Percentiles rank a stretch among this genome's conserved stretches.
These are phyloP conservation scores for Karstenula rhodostoma DNA, from an alignment of 2,329 filamentous ascomycete genomes.

Conservation along the genomic window DNA sequence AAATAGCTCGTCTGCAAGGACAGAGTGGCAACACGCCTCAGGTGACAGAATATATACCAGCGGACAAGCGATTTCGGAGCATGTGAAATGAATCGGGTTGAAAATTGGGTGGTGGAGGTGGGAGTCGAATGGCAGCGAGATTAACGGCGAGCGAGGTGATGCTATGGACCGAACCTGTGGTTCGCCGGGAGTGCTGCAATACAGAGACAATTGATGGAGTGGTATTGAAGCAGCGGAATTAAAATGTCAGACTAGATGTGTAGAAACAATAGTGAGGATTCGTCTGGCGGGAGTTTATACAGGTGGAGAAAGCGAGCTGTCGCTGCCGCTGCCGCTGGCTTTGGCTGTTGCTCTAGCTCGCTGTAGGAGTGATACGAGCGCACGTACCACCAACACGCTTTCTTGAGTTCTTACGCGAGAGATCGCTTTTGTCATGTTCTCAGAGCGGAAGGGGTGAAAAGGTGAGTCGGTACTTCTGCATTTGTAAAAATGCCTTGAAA, in stretches of 20 bases:
- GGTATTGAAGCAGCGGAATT: no score
- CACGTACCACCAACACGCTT: slow-evolving; percentile 4
- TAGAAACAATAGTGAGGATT: not conserved
- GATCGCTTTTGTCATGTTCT: not conserved
- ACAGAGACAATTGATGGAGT: no score
- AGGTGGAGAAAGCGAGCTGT: slow-evolving; percentile 1
- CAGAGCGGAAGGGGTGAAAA: no score
- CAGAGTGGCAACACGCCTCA: not conserved
- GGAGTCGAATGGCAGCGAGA: not conserved
- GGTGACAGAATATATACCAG: not conserved
- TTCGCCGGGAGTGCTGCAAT: not conserved
- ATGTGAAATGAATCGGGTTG: not conserved
- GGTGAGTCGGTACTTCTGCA: no score
- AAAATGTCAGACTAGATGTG: not conserved
- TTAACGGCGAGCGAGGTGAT: not conserved
- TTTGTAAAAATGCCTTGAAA: no score
- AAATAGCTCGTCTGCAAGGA: not conserved
- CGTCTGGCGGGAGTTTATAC: not conserved
- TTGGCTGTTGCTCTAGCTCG: no score
- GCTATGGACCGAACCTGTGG: not conserved
- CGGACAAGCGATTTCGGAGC: not conserved
- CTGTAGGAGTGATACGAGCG: not conserved
- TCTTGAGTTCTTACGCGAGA: not conserved
- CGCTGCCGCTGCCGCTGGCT: not conserved
- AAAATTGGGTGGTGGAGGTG: not conserved